phyloP scores from a whole-genome alignment of 306 rosid species.

The Hippophae rhamnoides region DNA sequence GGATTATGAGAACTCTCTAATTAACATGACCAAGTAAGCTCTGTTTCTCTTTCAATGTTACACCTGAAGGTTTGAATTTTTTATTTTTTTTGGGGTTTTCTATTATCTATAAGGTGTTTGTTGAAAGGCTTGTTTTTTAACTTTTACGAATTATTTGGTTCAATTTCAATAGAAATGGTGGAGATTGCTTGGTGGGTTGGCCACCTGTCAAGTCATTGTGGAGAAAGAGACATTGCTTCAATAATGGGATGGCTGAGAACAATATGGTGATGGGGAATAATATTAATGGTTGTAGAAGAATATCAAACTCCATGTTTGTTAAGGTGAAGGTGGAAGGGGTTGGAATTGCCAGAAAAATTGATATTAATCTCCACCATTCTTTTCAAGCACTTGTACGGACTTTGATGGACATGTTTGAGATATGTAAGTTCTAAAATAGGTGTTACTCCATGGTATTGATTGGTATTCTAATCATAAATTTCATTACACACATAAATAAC shows the following conservation, averaged over 20 bases:
- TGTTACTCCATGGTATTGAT: too few relatives aligned
- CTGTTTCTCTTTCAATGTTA: not conserved
- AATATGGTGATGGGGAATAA: constrained; percentile 13
- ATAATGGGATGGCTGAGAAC: constrained; percentile 6
- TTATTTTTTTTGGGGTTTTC: too few relatives aligned
- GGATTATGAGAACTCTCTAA: not conserved
- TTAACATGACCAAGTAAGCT: constrained; percentile 17
- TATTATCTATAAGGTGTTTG: too few relatives aligned
- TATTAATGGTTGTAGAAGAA: constrained; percentile 10
- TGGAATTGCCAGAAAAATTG: constrained; percentile 68
- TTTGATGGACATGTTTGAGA: constrained; percentile 67
- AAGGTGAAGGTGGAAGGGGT: constrained; percentile 94
- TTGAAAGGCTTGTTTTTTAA: too few relatives aligned
- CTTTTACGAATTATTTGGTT: not conserved
- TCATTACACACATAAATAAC: too few relatives aligned
- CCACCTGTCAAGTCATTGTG: constrained; percentile 58
- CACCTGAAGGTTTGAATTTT: too few relatives aligned
- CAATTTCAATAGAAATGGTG: constrained; percentile 23
- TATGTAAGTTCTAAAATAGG: constrained; percentile 17
- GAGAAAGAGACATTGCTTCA: constrained; percentile 27
- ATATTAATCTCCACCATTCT: constrained; percentile 38
- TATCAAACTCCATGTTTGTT: constrained; percentile 31
- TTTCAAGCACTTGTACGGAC: constrained; percentile 41
- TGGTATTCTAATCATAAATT: too few relatives aligned
- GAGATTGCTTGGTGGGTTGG: constrained; percentile 57